Conservation (phyloP, 495 filamentous ascomycete genomes). For the Penicillium riverlandense region DNA sequence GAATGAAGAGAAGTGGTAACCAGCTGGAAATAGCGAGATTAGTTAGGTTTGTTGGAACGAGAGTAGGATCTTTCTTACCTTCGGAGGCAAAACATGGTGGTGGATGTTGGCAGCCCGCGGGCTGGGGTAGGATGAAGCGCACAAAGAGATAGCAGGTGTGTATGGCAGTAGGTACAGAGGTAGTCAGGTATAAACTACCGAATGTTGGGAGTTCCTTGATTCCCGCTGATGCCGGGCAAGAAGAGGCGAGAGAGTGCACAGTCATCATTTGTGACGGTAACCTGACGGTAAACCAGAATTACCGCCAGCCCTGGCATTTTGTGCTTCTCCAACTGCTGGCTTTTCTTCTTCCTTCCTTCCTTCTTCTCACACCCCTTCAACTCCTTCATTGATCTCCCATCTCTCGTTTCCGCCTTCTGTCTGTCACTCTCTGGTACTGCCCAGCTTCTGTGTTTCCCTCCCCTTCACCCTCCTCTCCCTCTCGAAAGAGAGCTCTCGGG, state of each 20-base stretch:
- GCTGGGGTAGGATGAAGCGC: neutral
- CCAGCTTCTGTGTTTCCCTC: constrained; percentile 16
- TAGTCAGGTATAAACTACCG: too few relatives aligned
- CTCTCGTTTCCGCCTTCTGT: constrained; percentile 3
- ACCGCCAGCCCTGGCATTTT: constrained; percentile 16
- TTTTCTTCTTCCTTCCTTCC: constrained; percentile 14
- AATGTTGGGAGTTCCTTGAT: too few relatives aligned
- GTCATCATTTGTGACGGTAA: too few relatives aligned
- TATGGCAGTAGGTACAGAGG: neutral
- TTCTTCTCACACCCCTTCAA: constrained; percentile 15
- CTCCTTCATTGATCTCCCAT: constrained; percentile 18
- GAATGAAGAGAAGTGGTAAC: constrained; percentile 40
- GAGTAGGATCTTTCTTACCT: constrained; percentile 47
- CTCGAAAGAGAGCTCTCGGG: constrained; percentile 35
- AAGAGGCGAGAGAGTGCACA: too few relatives aligned
- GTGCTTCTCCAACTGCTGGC: constrained; percentile 15
- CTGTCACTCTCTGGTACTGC: neutral
- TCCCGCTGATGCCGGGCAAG: too few relatives aligned
- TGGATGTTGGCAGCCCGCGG: constrained; percentile 1
- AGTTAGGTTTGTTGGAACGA: neutral
- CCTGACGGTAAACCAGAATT: too few relatives aligned
- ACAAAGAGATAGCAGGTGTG: neutral
- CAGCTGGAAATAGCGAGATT: constrained; percentile 39
- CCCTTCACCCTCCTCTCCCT: constrained; percentile 12
- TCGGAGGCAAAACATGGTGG: constrained; percentile 73